Evolutionary conservation across 257 asterid species (phyloP).

Genomic region (Petunia secreta): DNA sequence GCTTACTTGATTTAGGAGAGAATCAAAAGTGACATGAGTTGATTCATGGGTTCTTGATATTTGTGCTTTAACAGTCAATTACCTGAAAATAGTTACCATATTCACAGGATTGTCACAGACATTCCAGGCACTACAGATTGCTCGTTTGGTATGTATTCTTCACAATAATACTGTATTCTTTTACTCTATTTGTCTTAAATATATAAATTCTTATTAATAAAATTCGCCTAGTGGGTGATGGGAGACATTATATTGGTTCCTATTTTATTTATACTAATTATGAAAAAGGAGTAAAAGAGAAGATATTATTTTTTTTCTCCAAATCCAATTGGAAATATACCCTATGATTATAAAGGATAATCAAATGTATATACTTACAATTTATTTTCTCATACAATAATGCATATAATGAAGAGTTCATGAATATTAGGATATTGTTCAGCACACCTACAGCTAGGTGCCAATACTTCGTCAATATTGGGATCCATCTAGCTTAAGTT

Average conservation of each 20-base stretch:
- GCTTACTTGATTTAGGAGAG: not conserved
- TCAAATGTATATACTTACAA: too few relatives aligned
- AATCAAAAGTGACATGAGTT: slow-evolving; percentile 14
- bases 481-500: too few relatives aligned
- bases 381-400: not conserved
- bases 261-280: not conserved
- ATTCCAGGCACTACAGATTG: slow-evolving; percentile 93
- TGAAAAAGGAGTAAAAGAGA: not conserved
- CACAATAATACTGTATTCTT: not conserved
- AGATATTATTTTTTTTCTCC: not conserved
- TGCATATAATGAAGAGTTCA: not conserved
- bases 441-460: too few relatives aligned
- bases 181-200: not conserved
- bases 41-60: not conserved
- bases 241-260: not conserved
- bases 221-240: not conserved
- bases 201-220: not conserved
- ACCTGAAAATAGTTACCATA: slow-evolving; percentile 25
- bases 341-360: too few relatives aligned
- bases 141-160: slow-evolving; percentile 66
- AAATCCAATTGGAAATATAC: not conserved
- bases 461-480: too few relatives aligned
- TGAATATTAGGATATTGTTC: too few relatives aligned
- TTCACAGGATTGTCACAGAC: slow-evolving; percentile 81
- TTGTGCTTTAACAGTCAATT: not conserved